Conservation (phyloP, 495 filamentous ascomycete species). For the Podospora comata region DNA sequence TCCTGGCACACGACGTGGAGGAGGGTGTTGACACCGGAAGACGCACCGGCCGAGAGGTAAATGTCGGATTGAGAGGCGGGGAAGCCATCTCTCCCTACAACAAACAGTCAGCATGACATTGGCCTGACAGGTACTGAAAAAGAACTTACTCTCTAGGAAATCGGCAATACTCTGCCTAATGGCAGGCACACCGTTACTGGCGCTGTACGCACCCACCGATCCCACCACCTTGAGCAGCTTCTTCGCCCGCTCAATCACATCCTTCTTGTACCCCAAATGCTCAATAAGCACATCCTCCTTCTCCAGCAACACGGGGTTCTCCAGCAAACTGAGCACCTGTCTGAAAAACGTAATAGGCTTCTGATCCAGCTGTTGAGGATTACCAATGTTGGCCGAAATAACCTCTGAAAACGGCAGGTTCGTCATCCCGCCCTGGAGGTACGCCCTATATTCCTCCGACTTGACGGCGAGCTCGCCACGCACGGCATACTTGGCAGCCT, state of each 20-base stretch:
- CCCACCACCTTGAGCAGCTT: slow-evolving; percentile 76
- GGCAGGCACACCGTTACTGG: slow-evolving; percentile 79
- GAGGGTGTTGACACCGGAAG: slow-evolving; percentile 88
- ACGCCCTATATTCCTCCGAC: slow-evolving; percentile 81
- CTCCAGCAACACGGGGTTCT: slow-evolving; percentile 81
- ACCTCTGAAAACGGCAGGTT: slow-evolving; percentile 83
- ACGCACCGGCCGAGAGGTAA: slow-evolving; percentile 87
- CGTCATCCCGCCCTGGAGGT: slow-evolving; percentile 51
- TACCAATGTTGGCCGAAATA: slow-evolving; percentile 97
- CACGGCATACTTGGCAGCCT: slow-evolving; percentile 88
- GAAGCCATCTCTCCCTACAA: slow-evolving; percentile 75
- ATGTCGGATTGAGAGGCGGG: slow-evolving; percentile 72
- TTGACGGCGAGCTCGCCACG: slow-evolving; percentile 90
- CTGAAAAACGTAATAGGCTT: slow-evolving; percentile 99
- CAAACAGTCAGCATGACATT: neutral
- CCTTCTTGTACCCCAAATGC: slow-evolving; percentile 74
- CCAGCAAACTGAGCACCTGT: slow-evolving; percentile 90
- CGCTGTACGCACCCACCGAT: slow-evolving; percentile 93
- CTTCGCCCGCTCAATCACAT: slow-evolving; percentile 81
- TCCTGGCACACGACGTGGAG: slow-evolving; percentile 81
- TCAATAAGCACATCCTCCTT: slow-evolving; percentile 66
- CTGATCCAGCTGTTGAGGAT: slow-evolving; percentile 97
- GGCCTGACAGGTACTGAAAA: neutral
- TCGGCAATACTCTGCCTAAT: slow-evolving; percentile 86
- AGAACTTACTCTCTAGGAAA: slow-evolving; percentile 74